Evolutionary conservation across 1,139 yeast genomes (phyloP).

Genomic region (Suhomyces bribrorum): DNA sequence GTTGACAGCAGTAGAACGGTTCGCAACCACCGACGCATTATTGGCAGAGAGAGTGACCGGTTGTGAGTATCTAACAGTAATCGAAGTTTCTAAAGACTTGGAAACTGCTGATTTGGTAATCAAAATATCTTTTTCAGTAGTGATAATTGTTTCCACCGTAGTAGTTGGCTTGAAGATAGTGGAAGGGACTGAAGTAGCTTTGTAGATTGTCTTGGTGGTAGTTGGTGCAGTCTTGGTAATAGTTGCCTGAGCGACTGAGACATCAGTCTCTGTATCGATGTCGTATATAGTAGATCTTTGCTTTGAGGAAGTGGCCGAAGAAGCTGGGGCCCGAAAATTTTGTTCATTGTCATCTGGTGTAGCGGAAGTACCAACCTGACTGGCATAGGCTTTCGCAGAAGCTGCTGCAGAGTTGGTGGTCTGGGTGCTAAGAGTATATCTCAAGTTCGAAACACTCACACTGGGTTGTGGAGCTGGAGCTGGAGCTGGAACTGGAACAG

Average conservation of each 20-base stretch:
- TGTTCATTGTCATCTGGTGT: too few relatives aligned
- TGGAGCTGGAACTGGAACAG: conserved; percentile 1
- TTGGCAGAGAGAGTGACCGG: conserved; percentile 7
- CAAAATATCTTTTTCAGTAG: conserved; percentile 31
- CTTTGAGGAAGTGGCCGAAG: conserved; percentile 1
- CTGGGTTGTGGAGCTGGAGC: conserved; percentile 3
- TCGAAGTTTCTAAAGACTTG: conserved; percentile 14
- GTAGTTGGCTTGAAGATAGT: conserved; percentile 22
- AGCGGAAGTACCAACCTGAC: too few relatives aligned
- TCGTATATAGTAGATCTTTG: conserved; percentile 14
- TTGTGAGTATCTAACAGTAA: conserved; percentile 12
- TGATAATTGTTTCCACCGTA: conserved; percentile 20
- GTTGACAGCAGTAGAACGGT: too few relatives aligned
- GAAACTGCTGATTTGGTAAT: conserved; percentile 24
- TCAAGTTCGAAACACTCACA: conserved; percentile 11
- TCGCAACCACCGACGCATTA: too few relatives aligned
- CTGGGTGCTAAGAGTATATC: conserved; percentile 21
- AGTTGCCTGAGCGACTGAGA: conserved; percentile 6
- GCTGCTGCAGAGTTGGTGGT: conserved; percentile 11
- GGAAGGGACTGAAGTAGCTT: conserved; percentile 27
- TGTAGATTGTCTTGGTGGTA: conserved; percentile 28
- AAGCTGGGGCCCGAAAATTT: too few relatives aligned
- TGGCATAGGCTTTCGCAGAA: conserved; percentile 16
- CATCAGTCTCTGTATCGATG: conserved; percentile 10
- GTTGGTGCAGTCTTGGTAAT: conserved; percentile 25